Evolutionary conservation across 768 basidiomycete species (phyloP), one percentile per base, ranked within the genome.

Genomic region (Thelephora aurantiotincta): DNA sequence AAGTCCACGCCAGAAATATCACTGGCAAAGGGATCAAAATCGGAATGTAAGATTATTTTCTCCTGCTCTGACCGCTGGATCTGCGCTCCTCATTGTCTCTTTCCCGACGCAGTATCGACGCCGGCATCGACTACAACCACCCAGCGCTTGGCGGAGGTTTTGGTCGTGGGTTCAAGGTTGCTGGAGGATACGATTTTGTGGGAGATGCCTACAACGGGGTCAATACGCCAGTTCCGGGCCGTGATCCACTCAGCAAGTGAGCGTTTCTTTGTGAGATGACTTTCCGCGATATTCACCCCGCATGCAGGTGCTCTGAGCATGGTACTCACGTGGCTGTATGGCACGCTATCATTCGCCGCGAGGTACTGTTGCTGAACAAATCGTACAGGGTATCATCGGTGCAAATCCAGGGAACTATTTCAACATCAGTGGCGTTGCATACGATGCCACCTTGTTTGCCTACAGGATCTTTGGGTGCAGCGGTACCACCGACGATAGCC

Each of bases 371-470:
- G 26, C 26, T 30, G 58, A 11, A 19, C 56, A 60, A 47, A 57
- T 57, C 34, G 56, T 58, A 2, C 42, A 60, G 61, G 82, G 78
- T 11, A 80, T 82, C 55, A 71, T 82, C 47, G 80, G 75, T 12
- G 76, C 77, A 14, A 63, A 77, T 50, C 73, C 75, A 1, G 71
- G 64, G 42, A 84, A 82, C 55, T 56, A 59, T 33, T 80, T 74
- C 66, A 77, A 77, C 60, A 74, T 84, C 55, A 76, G 74, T 43
- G 84, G 84, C 47, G 81, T 82, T 35, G 82, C 83, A 2, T 80
- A 72, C 49, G 67, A 70, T 1, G 76, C 80, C 0, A 70, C 70
- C 2, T 60, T 82, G 34, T 70, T 64, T 3, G 57, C 70, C 4
- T 79, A 78, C 63, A 60, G 78, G 45, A 65, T 83, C 7, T 82